A percentile compares a stretch with the other conserved stretches of the same genome.
phyloP scores from a whole-genome alignment of 352 stramenopile genomes.

The Detonula confervacea region DNA sequence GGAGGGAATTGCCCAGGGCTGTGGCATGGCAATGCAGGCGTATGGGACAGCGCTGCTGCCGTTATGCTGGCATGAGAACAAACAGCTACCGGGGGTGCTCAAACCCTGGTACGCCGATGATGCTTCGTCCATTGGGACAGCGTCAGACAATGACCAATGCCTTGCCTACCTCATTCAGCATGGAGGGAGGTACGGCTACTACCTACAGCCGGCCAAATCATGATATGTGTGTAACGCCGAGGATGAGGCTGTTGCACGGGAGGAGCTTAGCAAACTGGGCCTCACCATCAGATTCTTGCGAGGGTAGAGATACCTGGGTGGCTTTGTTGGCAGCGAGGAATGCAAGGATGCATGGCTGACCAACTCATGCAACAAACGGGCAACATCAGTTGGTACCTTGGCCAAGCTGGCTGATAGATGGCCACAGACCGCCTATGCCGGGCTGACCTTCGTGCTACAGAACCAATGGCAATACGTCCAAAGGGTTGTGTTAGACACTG shows the following conservation, averaged over 20 bases:
- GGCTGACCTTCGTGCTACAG: constrained; percentile 25
- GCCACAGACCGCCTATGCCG: constrained; percentile 37
- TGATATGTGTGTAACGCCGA: constrained; percentile 4
- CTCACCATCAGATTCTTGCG: constrained; percentile 7
- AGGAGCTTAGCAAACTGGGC: background rate
- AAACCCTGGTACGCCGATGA: background rate
- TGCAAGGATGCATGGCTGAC: constrained; percentile 8
- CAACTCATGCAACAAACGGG: constrained; percentile 17
- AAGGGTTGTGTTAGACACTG: background rate
- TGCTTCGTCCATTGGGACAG: too few relatives aligned
- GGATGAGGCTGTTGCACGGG: constrained; percentile 9
- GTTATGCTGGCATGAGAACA: too few relatives aligned
- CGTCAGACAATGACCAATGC: background rate
- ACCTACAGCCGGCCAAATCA: background rate
- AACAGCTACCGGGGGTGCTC: background rate
- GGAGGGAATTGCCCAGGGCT: constrained; percentile 16
- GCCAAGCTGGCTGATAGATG: constrained; percentile 23
- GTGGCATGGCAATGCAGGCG: background rate
- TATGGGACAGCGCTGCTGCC: background rate
- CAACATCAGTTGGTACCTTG: constrained; percentile 5
- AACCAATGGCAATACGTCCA: constrained; percentile 37
- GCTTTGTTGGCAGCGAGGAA: constrained; percentile 16
- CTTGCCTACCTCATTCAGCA: too few relatives aligned
- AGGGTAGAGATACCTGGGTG: constrained; percentile 24
- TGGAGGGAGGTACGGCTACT: background rate